A percentile compares a stretch with the other conserved stretches of the same genome.
Evolutionary conservation across 2,329 filamentous ascomycete genomes (phyloP).

Genomic region (Venturia asperata): DNA sequence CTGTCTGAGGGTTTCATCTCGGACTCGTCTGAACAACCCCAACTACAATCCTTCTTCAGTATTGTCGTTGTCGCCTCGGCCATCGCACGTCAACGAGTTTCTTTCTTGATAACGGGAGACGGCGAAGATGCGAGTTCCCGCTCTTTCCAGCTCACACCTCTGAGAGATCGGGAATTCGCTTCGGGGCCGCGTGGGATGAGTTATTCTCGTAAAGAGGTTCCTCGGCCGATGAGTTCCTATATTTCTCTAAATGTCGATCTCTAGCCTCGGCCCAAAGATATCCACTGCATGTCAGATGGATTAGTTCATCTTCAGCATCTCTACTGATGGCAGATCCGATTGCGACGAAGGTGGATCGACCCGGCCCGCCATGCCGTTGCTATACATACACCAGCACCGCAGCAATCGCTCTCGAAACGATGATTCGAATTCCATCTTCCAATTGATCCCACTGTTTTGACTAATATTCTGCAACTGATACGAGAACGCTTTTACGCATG

Average conservation of each 20-base stretch:
- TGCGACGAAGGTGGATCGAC: background rate
- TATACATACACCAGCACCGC: background rate
- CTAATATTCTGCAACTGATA: background rate
- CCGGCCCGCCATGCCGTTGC: too few species aligned
- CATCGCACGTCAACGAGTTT: background rate
- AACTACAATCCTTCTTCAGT: background rate
- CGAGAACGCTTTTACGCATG: background rate
- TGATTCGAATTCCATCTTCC: background rate
- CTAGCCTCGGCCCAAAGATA: background rate
- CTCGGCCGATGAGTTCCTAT: background rate
- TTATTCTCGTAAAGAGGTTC: background rate
- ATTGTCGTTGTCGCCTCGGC: background rate
- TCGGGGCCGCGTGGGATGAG: background rate
- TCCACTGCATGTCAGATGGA: background rate
- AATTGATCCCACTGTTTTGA: background rate
- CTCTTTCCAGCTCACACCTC: too few species aligned
- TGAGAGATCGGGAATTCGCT: background rate
- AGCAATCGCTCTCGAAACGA: background rate
- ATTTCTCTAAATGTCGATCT: background rate
- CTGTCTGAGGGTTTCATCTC: too few species aligned
- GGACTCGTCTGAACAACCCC: background rate
- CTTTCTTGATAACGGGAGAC: background rate
- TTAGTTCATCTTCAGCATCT: background rate
- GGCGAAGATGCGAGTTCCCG: background rate
- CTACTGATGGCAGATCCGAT: background rate